phyloP scores from a whole-genome alignment of 1,139 yeast species.

The Yamadazyma mexicana region DNA sequence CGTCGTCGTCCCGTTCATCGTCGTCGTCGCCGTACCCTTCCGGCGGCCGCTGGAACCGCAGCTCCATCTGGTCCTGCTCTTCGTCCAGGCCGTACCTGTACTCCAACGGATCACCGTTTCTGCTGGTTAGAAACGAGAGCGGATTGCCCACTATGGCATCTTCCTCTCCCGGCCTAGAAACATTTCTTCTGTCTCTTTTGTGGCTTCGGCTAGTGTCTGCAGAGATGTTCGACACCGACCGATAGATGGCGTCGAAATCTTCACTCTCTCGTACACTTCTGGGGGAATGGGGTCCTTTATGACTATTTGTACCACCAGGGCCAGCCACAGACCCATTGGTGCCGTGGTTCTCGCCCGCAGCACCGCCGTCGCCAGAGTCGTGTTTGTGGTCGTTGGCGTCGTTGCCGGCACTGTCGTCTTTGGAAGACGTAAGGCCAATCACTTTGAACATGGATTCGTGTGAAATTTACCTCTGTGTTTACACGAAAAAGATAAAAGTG shows the following conservation, averaged over 20 bases:
- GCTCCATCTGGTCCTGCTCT: constrained; percentile 20
- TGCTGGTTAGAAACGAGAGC: constrained; percentile 24
- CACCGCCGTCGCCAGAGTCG: neutral
- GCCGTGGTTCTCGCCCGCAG: too few relatives aligned
- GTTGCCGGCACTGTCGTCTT: neutral
- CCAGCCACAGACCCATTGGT: neutral
- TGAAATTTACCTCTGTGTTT: neutral
- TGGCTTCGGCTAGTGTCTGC: constrained; percentile 6
- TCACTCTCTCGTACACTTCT: constrained; percentile 1
- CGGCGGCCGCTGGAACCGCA: constrained; percentile 1
- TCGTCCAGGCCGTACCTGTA: constrained; percentile 26
- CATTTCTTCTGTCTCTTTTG: constrained; percentile 16
- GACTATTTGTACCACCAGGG: neutral
- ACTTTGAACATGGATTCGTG: neutral
- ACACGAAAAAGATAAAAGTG: constrained; percentile 2
- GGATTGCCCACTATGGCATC: constrained; percentile 26
- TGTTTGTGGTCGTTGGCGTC: neutral
- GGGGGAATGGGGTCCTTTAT: neutral
- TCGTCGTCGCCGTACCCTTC: neutral
- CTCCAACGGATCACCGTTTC: constrained; percentile 24
- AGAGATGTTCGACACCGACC: constrained; percentile 14
- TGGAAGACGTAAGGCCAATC: constrained; percentile 1
- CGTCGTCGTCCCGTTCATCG: neutral
- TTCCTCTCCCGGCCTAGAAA: constrained; percentile 11
- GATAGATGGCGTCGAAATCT: constrained; percentile 17